Base-by-base conservation (phyloP, 768 basidiomycete species). In the Lactarius deliciosus region DNA sequence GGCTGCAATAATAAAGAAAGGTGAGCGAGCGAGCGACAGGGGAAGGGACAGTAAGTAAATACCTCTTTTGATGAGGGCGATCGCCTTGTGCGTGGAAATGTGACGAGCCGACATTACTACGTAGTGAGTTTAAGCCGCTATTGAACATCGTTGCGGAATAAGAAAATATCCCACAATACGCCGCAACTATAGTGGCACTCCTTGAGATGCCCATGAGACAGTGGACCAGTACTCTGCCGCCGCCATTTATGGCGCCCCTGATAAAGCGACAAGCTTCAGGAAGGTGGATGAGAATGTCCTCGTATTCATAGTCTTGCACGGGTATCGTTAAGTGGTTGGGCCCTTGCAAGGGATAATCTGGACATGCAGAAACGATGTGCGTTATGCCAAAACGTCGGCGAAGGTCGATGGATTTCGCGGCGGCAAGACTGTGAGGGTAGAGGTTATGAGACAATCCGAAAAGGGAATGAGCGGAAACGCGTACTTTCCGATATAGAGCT, bases 311-410 rank as follows among this genome's bases (percentile, higher is more conserved):
- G 71, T 83, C 82, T 69, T 84, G 75, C 22, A 83, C 83, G 64
- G 83, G 79, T 72, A 93, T 87, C 65, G 88, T 87, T 77, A 88
- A 79, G 75, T 92, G 91, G 57, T 75, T 76, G 60, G 89, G 81
- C 25, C 88, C 89, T 59, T 90, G 89, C 6, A 81, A 80, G 65
- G 74, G 61, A 59, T 64, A 70, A 63, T 93, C 91, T 41, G 78
- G 75, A 72, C 91, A 92, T 62, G 91, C 90, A 56, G 90, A 92
- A 20, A 93, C 75, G 60, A 92, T 86, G 76, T 93, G 91, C 6
- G 89, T 90, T 68, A 93, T 88, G 66, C 85, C 84, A 70, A 86
- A 86, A 75, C 91, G 89, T 59, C 85, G 68, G 38, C 64, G 70
- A 22, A 62, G 54, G 15, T 66, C 63, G 28, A 67, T 25, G n/a